Evolutionary conservation across 2,329 filamentous ascomycete genomes (phyloP).

Genomic region (Fusarium domesticum): DNA sequence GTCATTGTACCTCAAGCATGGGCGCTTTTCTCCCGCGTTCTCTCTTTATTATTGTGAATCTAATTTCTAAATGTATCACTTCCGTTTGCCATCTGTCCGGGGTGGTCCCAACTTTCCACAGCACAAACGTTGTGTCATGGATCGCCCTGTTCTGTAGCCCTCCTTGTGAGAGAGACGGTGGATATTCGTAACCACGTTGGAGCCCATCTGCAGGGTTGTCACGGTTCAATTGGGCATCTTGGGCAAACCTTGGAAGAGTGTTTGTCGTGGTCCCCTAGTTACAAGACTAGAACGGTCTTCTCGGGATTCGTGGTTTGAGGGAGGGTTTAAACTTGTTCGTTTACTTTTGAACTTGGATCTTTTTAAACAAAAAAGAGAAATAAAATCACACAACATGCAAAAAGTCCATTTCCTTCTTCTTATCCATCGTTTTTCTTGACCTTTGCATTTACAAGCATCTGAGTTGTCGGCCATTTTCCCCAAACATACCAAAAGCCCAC

Average conservation of each 20-base stretch:
- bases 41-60: not conserved
- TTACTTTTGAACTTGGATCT: not conserved
- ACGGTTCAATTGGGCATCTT: slow-evolving; percentile 25
- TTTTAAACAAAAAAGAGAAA: not conserved
- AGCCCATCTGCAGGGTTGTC: slow-evolving; percentile 20
- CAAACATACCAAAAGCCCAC: slow-evolving; percentile 3
- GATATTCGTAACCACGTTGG: slow-evolving; percentile 25
- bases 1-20: not conserved
- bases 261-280: slow-evolving; percentile 10
- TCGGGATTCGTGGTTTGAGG: slow-evolving; percentile 13
- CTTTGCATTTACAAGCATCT: not conserved
- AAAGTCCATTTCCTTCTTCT: not conserved
- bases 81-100: not conserved
- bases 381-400: slow-evolving; percentile 5
- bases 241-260: too few relatives aligned
- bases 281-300: slow-evolving; percentile 10
- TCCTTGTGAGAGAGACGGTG: slow-evolving; percentile 21
- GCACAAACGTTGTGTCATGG: not conserved
- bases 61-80: not conserved
- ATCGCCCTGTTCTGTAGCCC: not conserved
- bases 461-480: slow-evolving; percentile 8
- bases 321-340: slow-evolving; percentile 7
- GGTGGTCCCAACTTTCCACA: not conserved
- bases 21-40: not conserved
- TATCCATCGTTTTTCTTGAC: not conserved